Conservation (phyloP, 345 rosid genomes). For the Murraya koenigii region DNA sequence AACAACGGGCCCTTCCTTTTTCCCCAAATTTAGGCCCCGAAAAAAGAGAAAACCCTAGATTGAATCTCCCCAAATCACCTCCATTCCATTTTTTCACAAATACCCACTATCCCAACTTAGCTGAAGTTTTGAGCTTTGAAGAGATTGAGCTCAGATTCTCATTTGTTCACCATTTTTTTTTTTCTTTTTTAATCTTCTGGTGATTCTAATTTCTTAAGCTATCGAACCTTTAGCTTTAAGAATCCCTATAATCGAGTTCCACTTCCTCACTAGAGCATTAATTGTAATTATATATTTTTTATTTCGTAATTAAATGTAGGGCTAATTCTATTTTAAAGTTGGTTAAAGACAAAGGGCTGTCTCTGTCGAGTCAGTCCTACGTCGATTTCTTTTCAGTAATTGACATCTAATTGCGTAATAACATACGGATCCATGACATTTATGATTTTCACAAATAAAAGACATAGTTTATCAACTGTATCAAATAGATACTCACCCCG, state of each 20-base stretch:
- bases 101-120: background rate
- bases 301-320: background rate
- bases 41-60: slow-evolving; percentile 22
- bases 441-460: background rate
- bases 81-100: slow-evolving; percentile 6
- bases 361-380: background rate
- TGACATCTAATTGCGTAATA: too few species aligned
- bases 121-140: background rate
- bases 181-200: too few species aligned
- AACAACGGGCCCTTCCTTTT: background rate
- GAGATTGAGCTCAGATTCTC: background rate
- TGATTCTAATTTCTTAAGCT: background rate
- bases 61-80: slow-evolving; percentile 13
- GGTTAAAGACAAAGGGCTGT: background rate
- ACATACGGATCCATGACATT: background rate
- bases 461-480: background rate
- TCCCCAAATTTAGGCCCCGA: background rate
- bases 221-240: background rate
- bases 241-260: background rate
- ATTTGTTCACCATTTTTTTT: background rate
- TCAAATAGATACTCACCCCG: too few species aligned
- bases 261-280: background rate
- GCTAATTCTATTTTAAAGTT: background rate
- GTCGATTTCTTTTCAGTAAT: background rate
- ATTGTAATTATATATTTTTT: background rate